A percentile compares a stretch with the other conserved stretches of the same genome.
These are phyloP conservation scores for Aspergillus sp. DNA, from an alignment of 2,329 filamentous ascomycete genomes.

Conservation along the genomic window DNA sequence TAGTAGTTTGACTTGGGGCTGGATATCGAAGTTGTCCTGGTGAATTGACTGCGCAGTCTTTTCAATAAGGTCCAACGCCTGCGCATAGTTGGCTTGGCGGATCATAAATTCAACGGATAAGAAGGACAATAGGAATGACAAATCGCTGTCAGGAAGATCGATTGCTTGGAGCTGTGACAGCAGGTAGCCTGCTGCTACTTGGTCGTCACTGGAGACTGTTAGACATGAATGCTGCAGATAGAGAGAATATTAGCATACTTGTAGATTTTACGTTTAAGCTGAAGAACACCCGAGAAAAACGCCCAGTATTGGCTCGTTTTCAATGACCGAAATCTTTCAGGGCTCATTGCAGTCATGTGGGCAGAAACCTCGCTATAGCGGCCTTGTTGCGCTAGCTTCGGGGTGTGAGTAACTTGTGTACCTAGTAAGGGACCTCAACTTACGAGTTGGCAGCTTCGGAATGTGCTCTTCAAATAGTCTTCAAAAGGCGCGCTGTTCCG, in stretches of 20 bases:
- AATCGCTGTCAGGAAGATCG: slow-evolving; percentile 56
- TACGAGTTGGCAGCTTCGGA: slow-evolving; percentile 66
- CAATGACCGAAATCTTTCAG: slow-evolving; percentile 66
- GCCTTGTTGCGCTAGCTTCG: slow-evolving; percentile 61
- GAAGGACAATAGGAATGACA: slow-evolving; percentile 59
- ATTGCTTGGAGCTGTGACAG: slow-evolving; percentile 58
- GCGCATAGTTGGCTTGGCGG: slow-evolving; percentile 51
- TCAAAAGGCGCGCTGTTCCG: slow-evolving; percentile 65
- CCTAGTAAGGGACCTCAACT: slow-evolving; percentile 4
- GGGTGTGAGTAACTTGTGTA: slow-evolving; percentile 1
- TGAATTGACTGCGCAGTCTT: slow-evolving; percentile 52
- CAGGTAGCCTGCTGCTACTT: slow-evolving; percentile 56
- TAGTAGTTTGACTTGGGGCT: slow-evolving; percentile 69
- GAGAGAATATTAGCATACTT: slow-evolving; percentile 28
- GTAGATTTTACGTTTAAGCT: slow-evolving; percentile 43
- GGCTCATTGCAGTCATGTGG: slow-evolving; percentile 60
- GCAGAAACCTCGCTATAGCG: slow-evolving; percentile 67
- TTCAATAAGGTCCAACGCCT: slow-evolving; percentile 57
- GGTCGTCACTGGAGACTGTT: slow-evolving; percentile 50
- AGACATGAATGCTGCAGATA: slow-evolving; percentile 7
- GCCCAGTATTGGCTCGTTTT: slow-evolving; percentile 67
- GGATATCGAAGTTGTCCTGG: slow-evolving; percentile 60
- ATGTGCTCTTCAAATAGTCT: slow-evolving; percentile 73
- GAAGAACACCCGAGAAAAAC: slow-evolving; percentile 44
- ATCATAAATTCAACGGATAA: slow-evolving; percentile 61